phyloP scores from a whole-genome alignment of 768 basidiomycete species.

The Tricholoma furcatifolium region DNA sequence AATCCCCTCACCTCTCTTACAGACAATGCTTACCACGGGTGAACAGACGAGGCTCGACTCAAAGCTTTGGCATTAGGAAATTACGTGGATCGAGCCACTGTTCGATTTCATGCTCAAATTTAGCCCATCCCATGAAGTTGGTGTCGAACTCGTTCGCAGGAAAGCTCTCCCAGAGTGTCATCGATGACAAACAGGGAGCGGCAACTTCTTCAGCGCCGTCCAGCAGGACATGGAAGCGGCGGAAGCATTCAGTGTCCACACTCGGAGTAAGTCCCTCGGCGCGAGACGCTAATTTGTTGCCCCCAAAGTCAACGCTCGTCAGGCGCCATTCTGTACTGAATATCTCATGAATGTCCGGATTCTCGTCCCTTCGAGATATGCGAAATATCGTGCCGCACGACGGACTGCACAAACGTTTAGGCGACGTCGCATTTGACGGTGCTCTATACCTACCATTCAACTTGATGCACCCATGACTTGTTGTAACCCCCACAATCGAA shows the following conservation, averaged over 20 bases:
- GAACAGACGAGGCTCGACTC: neutral
- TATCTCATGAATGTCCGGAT: neutral
- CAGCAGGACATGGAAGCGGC: conserved; percentile 3
- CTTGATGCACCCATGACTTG: neutral
- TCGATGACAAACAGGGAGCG: neutral
- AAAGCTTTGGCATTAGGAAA: neutral
- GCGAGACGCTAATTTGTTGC: neutral
- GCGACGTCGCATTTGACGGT: neutral
- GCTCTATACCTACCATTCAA: conserved; percentile 1
- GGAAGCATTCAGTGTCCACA: conserved; percentile 2
- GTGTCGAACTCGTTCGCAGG: neutral
- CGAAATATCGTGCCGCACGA: neutral
- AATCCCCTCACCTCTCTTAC: no score
- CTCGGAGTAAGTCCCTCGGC: neutral
- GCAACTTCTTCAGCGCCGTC: neutral
- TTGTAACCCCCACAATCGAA: neutral
- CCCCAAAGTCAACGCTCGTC: neutral
- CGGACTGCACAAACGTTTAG: neutral
- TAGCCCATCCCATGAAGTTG: neutral
- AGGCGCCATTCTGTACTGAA: neutral
- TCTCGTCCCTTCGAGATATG: neutral
- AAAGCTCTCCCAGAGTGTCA: neutral
- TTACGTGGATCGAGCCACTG: neutral
- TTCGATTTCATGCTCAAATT: neutral
- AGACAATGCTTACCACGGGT: no score